phyloP scores from a whole-genome alignment of 805 yeast genomes.

The Hanseniaspora occidentalis region DNA sequence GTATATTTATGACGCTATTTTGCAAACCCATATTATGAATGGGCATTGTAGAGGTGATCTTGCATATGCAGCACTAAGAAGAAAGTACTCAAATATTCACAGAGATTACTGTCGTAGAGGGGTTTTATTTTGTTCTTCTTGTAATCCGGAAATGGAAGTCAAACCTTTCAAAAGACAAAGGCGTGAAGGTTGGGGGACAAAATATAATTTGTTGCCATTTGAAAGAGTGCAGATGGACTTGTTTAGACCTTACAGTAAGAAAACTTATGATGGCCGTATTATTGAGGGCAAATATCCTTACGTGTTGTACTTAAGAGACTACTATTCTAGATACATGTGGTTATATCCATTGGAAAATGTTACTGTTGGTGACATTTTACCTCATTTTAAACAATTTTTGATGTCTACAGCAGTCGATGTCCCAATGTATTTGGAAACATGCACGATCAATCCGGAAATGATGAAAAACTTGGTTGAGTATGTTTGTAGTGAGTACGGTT shows the following conservation, averaged over 20 bases:
- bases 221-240: conserved; percentile 22
- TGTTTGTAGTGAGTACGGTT: conserved; percentile 13
- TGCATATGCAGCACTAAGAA: conserved; percentile 11
- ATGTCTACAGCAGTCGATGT: conserved; percentile 11
- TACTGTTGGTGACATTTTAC: conserved; percentile 13
- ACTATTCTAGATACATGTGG: conserved; percentile 21
- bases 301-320: conserved; percentile 19
- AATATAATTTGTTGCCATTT: conserved; percentile 14
- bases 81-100: conserved; percentile 18
- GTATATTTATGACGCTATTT: conserved; percentile 16
- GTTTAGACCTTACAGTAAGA: conserved; percentile 14
- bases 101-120: conserved; percentile 11
- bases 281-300: conserved; percentile 20
- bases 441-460: conserved; percentile 18
- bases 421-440: conserved; percentile 21
- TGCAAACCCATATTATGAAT: conserved; percentile 22
- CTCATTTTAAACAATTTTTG: conserved; percentile 11
- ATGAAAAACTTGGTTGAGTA: conserved; percentile 19
- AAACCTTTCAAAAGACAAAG: conserved; percentile 8
- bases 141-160: conserved; percentile 14
- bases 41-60: conserved; percentile 13
- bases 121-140: conserved; percentile 18
- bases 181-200: conserved; percentile 10
- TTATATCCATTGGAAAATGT: conserved; percentile 17
- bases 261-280: conserved; percentile 5